A percentile compares a stretch with the other conserved stretches of the same genome.
Conservation (phyloP, 441 rosid species). For the Euphorbia corollata region DNA sequence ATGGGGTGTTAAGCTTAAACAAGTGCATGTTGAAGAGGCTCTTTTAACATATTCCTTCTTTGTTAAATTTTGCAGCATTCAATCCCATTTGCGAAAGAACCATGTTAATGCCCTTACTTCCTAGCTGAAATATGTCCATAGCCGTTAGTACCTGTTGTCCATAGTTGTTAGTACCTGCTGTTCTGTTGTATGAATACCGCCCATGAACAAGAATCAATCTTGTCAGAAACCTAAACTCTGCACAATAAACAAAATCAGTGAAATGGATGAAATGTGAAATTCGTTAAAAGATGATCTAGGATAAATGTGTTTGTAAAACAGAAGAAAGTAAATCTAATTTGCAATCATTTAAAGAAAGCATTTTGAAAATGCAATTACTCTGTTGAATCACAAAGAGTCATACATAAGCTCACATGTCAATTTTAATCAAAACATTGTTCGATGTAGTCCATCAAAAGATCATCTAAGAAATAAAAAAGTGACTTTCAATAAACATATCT, state of each 20-base stretch:
- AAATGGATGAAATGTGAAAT: conserved; percentile 9
- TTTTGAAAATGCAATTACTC: neutral
- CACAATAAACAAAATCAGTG: conserved; percentile 21
- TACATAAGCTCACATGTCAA: neutral
- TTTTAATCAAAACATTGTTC: conserved; percentile 2
- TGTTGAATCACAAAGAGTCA: neutral
- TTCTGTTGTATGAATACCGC: conserved; percentile 21
- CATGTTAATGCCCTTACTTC: conserved; percentile 17
- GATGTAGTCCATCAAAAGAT: neutral
- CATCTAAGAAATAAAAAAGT: neutral
- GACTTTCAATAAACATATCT: neutral
- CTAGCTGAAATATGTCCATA: conserved; percentile 9
- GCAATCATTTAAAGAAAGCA: neutral
- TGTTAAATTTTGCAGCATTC: conserved; percentile 1
- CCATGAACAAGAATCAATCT: conserved; percentile 96
- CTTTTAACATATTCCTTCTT: neutral
- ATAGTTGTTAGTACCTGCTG: conserved; percentile 38
- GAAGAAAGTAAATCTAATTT: neutral
- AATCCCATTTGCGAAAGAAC: conserved; percentile 5
- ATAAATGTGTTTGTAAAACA: neutral
- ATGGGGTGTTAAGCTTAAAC: conserved; percentile 5
- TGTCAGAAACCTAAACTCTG: conserved; percentile 91
- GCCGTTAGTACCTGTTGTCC: conserved; percentile 52
- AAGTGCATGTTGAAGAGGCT: neutral
- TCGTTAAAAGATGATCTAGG: neutral